A percentile compares a stretch with the other conserved stretches of the same genome.
phyloP scores from a whole-genome alignment of 2,329 filamentous ascomycete species.

The Penicillium aurantiogriseum region DNA sequence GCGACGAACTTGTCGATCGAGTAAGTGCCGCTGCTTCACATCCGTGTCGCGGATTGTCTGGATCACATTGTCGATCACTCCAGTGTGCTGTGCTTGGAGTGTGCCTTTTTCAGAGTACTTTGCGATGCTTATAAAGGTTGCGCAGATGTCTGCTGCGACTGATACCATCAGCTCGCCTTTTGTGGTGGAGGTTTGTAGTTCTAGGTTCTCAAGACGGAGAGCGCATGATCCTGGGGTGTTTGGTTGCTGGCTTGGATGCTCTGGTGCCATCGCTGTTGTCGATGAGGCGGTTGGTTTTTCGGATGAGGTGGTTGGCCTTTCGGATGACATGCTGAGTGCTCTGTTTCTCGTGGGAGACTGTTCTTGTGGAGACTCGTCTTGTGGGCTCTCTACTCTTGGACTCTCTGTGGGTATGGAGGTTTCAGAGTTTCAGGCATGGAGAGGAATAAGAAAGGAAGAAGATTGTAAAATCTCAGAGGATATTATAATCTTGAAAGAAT shows the following conservation, averaged over 20 bases:
- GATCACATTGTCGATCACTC: conserved; percentile 29
- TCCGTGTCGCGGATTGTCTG: conserved; percentile 26
- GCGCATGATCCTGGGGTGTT: conserved; percentile 14
- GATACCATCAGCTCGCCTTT: conserved; percentile 27
- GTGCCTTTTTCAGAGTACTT: conserved; percentile 26
- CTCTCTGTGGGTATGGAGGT: background rate
- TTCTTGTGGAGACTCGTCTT: background rate
- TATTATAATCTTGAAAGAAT: background rate
- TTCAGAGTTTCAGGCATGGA: background rate
- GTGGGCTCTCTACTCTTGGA: background rate
- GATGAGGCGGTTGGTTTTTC: background rate
- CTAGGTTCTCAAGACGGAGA: conserved; percentile 26
- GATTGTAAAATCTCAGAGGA: background rate
- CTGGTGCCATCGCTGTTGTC: background rate
- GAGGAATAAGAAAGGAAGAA: background rate
- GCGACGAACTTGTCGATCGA: conserved; percentile 21
- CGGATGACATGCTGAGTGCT: conserved; percentile 5
- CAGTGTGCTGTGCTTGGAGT: conserved; percentile 24
- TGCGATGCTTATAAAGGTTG: conserved; percentile 30
- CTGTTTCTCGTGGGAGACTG: background rate
- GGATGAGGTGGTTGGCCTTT: background rate
- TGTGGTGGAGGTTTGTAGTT: conserved; percentile 13
- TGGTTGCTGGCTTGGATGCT: background rate
- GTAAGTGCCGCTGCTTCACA: conserved; percentile 9
- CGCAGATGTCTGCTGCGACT: conserved; percentile 33